phyloP scores from a whole-genome alignment of 306 rosid genomes.

The Alnus rubra region DNA sequence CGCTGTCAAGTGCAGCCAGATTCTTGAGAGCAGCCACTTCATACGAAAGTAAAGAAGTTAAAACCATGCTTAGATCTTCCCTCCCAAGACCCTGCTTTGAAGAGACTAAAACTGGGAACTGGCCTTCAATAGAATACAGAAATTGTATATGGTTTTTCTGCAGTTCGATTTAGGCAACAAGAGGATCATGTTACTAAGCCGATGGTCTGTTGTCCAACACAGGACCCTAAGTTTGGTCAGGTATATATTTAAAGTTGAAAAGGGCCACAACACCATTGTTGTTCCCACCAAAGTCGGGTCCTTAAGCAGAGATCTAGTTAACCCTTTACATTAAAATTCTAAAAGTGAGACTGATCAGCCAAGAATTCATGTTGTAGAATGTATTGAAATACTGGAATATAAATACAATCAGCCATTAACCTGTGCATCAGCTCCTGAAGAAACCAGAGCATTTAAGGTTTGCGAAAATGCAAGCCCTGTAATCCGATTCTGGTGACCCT shows the following conservation, averaged over 20 bases:
- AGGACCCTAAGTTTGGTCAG: background rate
- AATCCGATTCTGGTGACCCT: constrained; percentile 52
- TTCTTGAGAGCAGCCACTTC: background rate
- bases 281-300: background rate
- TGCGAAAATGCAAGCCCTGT: constrained; percentile 51
- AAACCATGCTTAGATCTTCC: background rate
- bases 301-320: background rate
- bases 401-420: constrained; percentile 14
- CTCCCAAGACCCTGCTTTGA: background rate
- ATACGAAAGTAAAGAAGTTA: background rate
- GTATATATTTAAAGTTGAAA: background rate
- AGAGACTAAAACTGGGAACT: background rate
- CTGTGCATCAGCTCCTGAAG: constrained; percentile 52
- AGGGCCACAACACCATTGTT: background rate
- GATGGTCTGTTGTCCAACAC: background rate
- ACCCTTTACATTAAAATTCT: background rate
- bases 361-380: background rate
- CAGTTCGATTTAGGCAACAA: background rate
- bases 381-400: background rate
- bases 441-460: constrained; percentile 37
- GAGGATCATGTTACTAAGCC: background rate
- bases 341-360: background rate
- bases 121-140: background rate
- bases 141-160: background rate
- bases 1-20: background rate